Evolutionary conservation across 257 asterid species (phyloP), one percentile per base, ranked within the genome.

Genomic region (Misopates orontium): DNA sequence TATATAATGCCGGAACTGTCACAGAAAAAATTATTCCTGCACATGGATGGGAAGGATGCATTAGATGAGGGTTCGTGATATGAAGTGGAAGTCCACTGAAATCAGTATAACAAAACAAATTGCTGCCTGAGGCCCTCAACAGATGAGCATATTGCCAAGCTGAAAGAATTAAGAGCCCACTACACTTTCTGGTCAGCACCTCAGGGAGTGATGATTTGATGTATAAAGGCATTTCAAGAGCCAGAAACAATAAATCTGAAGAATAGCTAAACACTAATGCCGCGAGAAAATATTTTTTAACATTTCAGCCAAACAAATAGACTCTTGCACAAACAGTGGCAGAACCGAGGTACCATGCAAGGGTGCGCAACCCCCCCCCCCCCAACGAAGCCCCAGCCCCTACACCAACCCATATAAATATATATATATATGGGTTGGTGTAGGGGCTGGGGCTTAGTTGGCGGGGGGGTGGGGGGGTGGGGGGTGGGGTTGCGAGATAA

Each of bases 21-120:
- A 86, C 74, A 64, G 86, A 94, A 36, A 86, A 49, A 44, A 88
- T 83, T 47, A 79, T 78, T 51, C 96, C 99, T 94, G 96, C 39
- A 16, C 25, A n/a, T 74, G 61, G 56, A 62, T 58, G 52, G 77
- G 58, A 42, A 40, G 50, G 39, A 24, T 22, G 24, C n/a, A n/a
- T 10, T 25, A 62, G 42, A 4, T 4, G 3, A 57, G 51, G 15
- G 39, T 31, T 15, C 58, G 39, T 19, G 53, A 52, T 23, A 25
- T 7, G 5, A 62, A 25, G 13, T 16, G 52, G 13, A 28, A 6
- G 25, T 68, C 14, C 10, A 31, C 25, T 4, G 18, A 31, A 16
- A 45, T 28, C 31, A 31, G n/a, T n/a, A 16, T 41, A 57, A 23
- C 20, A 32, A 31, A 50, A 10, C 17, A 0, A 66, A 17, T 13